phyloP scores from a whole-genome alignment of 2,329 filamentous ascomycete genomes.

The Diaporthe capsici region DNA sequence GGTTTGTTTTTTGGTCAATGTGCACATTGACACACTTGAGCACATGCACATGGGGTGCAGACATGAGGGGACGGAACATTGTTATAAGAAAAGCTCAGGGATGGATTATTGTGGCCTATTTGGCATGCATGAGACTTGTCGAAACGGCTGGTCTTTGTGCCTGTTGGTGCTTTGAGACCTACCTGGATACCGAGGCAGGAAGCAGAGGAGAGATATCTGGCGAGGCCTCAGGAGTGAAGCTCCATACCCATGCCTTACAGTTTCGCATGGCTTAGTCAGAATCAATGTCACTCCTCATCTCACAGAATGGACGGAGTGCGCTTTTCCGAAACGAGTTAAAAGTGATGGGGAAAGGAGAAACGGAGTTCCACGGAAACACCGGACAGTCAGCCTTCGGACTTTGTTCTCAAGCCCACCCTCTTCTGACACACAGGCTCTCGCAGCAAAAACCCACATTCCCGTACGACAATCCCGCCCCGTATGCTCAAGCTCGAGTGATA shows the following conservation, averaged over 20 bases:
- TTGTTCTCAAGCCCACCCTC: background rate
- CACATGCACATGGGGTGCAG: background rate
- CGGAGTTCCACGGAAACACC: slow-evolving; percentile 21
- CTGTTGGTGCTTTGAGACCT: background rate
- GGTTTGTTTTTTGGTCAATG: background rate
- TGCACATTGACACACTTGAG: background rate
- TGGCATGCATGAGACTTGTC: slow-evolving; percentile 4
- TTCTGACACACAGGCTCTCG: background rate
- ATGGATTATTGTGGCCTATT: background rate
- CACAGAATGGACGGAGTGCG: background rate
- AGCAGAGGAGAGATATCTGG: background rate
- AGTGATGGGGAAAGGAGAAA: background rate
- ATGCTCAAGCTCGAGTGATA: background rate
- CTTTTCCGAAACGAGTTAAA: slow-evolving; percentile 11
- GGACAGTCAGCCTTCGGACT: background rate
- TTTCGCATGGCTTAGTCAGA: slow-evolving; percentile 21
- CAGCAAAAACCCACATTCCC: background rate
- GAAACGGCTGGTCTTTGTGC: background rate
- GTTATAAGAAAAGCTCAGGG: background rate
- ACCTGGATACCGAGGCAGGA: background rate
- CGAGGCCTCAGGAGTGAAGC: background rate
- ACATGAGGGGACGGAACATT: background rate
- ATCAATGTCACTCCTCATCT: background rate
- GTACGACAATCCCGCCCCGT: background rate
- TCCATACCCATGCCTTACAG: background rate